A percentile compares a stretch with the other conserved stretches of the same genome.
These are phyloP conservation scores for Penium margaritaceum DNA, from an alignment of 139 green algal genomes.

Conservation along the genomic window DNA sequence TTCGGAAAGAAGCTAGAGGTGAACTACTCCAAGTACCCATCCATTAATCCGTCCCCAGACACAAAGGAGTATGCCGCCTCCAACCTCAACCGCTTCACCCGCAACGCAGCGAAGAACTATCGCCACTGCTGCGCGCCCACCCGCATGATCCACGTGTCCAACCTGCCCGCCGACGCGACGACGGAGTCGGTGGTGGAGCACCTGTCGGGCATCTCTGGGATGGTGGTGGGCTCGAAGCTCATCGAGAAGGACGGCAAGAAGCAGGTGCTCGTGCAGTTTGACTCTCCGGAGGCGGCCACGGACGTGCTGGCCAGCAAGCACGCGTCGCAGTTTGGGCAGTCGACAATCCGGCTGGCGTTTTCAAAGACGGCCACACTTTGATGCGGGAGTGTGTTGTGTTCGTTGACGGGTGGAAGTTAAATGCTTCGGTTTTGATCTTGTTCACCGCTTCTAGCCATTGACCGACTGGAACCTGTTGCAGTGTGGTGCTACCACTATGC, in stretches of 20 bases:
- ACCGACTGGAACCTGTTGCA: too few relatives aligned
- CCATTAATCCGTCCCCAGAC: slow-evolving; percentile 43
- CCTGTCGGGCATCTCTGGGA: slow-evolving; percentile 29
- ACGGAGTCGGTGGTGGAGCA: slow-evolving; percentile 26
- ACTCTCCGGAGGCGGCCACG: slow-evolving; percentile 21
- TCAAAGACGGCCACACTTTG: too few relatives aligned
- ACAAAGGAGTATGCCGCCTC: slow-evolving; percentile 36
- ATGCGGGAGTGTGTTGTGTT: too few relatives aligned
- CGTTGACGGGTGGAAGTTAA: too few relatives aligned
- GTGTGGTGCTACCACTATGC: too few relatives aligned
- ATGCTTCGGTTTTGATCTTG: too few relatives aligned
- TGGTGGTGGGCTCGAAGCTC: slow-evolving; percentile 34
- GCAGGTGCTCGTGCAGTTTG: slow-evolving; percentile 41
- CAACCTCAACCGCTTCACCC: slow-evolving; percentile 45
- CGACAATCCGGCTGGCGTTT: slow-evolving; percentile 39
- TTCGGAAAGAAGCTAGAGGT: slow-evolving; percentile 44
- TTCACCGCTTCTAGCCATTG: too few relatives aligned
- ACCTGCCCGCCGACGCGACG: slow-evolving; percentile 31
- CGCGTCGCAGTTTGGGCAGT: slow-evolving; percentile 13
- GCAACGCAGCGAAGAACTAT: slow-evolving; percentile 43
- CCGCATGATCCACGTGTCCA: slow-evolving; percentile 39
- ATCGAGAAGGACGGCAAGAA: slow-evolving; percentile 48
- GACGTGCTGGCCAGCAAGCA: slow-evolving; percentile 27
- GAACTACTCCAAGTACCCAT: slow-evolving; percentile 45
- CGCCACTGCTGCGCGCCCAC: slow-evolving; percentile 43